Base-by-base conservation (phyloP, 2,329 filamentous ascomycete species). In the Dactylellina sp. region DNA sequence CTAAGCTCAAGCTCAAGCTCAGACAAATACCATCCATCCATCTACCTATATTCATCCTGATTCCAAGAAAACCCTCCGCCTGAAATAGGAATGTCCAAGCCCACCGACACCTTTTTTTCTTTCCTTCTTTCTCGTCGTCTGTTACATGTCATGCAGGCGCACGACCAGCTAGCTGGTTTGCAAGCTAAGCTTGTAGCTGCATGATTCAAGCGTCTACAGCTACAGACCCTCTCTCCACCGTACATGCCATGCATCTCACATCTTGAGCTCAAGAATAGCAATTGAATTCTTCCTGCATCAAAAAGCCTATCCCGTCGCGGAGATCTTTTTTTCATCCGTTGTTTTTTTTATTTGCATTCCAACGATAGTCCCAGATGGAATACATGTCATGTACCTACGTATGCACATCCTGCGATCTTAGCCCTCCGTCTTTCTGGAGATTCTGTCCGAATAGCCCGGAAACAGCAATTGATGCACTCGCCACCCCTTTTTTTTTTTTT, bases 51-150 rank as follows among this genome's bases (percentile, higher is more conserved):
- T 28, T 9, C 6, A 32, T 9, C 28, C 28, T 32, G 28, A 32
- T 32, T n/a, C n/a, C n/a, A n/a, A n/a, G n/a, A n/a, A n/a, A n/a
- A 32, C 28, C 9, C 28, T 32, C 28, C 20, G 22, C 12, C 20
- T 68, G 28, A 56, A 68, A 60, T 9, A 60, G 63, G 63, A 68
- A 68, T 68, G 63, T 68, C 63, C 63, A 68, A 22, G 40, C 59
- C 56, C 42, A 20, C 24, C 7, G 2, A 22, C 18, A 53, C 11
- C 46, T 47, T 42, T 40, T 39, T 47, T 47, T 14, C 3, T 39
- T 44, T 32, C 22, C 40, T 50, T 50, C 46, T 37, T 22, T 61
- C 18, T 20, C 9, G 2, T 32, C n/a, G n/a, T 40, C 28, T n/a
- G 2, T 9, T 50, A 37, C 50, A 35, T 68, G 53, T 68, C 63